Evolutionary conservation across 2,329 filamentous ascomycete species (phyloP).

Genomic region (Pseudogymnoascus verrucosus): DNA sequence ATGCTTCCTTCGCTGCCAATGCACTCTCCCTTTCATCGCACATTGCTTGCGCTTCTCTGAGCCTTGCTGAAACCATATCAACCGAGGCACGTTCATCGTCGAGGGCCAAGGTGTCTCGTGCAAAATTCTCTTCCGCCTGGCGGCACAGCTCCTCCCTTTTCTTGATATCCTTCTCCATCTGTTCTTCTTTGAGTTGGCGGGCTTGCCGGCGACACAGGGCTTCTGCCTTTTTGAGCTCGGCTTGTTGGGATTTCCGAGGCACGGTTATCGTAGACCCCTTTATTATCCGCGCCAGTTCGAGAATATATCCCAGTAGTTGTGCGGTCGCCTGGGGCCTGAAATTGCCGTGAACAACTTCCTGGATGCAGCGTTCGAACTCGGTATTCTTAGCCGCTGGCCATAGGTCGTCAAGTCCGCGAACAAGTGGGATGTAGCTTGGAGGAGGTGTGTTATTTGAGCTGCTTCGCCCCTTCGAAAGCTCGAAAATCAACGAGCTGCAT

Average conservation of each 20-base stretch:
- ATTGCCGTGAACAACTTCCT: neutral
- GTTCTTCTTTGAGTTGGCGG: neutral
- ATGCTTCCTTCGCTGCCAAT: neutral
- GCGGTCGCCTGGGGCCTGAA: neutral
- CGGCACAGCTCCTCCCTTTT: neutral
- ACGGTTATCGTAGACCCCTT: neutral
- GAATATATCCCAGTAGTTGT: neutral
- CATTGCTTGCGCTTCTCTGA: neutral
- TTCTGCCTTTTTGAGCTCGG: neutral
- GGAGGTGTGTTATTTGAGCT: neutral
- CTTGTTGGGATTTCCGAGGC: neutral
- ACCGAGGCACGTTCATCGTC: neutral
- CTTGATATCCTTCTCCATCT: neutral
- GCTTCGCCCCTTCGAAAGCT: neutral
- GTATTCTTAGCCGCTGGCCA: neutral
- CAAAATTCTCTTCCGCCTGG: neutral
- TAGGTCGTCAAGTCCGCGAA: neutral
- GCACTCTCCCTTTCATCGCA: neutral
- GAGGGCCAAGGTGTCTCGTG: neutral
- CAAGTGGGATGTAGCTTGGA: neutral
- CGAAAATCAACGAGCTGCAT: neutral
- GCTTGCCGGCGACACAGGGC: neutral
- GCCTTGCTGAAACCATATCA: neutral
- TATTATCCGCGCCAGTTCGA: neutral
- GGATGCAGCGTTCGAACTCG: neutral